These are phyloP conservation scores for Hypoxylon sp. DNA, from an alignment of 2,329 filamentous ascomycete genomes.

Conservation along the genomic window DNA sequence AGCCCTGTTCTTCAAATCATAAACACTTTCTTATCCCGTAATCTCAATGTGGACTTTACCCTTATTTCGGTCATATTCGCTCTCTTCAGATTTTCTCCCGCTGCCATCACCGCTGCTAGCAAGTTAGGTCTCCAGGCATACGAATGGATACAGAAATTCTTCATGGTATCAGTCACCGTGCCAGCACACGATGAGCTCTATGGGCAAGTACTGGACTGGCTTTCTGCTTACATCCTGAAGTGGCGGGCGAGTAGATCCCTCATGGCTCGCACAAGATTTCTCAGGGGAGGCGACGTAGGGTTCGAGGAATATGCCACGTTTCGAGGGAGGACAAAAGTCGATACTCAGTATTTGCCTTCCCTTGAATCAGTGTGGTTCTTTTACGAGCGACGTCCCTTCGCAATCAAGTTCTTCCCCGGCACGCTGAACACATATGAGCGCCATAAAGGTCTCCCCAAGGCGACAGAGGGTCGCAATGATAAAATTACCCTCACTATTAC, in stretches of 20 bases:
- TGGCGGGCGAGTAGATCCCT: not conserved
- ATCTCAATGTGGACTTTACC: slow-evolving; percentile 9
- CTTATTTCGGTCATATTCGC: slow-evolving; percentile 13
- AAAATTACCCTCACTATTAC: slow-evolving; percentile 49
- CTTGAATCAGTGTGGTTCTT: slow-evolving; percentile 14
- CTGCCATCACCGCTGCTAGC: not conserved
- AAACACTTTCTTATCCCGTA: not conserved
- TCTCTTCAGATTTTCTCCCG: slow-evolving; percentile 4
- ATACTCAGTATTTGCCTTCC: slow-evolving; percentile 7
- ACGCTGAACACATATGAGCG: slow-evolving; percentile 1
- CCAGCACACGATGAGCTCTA: slow-evolving; percentile 16
- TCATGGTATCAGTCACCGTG: slow-evolving; percentile 7
- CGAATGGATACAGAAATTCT: slow-evolving; percentile 11
- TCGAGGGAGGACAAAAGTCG: slow-evolving; percentile 8
- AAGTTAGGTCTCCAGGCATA: not conserved
- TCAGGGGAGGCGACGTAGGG: not conserved
- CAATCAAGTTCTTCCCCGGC: not conserved
- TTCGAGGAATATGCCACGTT: not conserved
- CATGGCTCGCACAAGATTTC: slow-evolving; percentile 4
- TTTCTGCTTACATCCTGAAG: slow-evolving; percentile 2
- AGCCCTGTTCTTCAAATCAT: slow-evolving; percentile 1
- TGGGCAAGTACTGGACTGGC: slow-evolving; percentile 6
- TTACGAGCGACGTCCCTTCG: slow-evolving; percentile 7
- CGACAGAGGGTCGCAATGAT: not conserved
- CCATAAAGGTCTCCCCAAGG: not conserved